These are phyloP conservation scores for Fragosphaeria purpurea DNA, from an alignment of 2,329 filamentous ascomycete species.

Conservation along the genomic window DNA sequence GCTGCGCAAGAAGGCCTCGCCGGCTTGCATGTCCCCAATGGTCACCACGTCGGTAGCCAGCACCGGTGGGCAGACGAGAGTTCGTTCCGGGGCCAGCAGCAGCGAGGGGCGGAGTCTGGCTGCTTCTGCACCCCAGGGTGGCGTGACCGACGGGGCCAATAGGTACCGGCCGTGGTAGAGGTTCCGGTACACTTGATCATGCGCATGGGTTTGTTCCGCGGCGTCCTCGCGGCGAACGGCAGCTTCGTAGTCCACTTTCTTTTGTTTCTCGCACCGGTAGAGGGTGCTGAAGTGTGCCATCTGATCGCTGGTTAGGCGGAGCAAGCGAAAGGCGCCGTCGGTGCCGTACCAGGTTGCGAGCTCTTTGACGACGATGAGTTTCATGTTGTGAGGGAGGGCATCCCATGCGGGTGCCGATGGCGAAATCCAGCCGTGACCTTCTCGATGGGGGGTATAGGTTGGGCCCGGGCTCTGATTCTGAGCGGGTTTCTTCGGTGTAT, in stretches of 20 bases:
- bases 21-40: conserved; percentile 1
- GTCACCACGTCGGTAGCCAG: conserved; percentile 7
- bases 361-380: conserved; percentile 12
- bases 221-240: neutral
- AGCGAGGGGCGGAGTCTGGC: neutral
- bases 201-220: neutral
- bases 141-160: neutral
- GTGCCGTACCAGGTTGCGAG: conserved; percentile 5
- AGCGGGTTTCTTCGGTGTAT: neutral
- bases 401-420: neutral
- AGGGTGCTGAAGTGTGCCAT: conserved; percentile 4
- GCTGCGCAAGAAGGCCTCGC: conserved; percentile 4
- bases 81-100: no score
- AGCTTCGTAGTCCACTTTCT: neutral
- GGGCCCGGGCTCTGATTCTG: neutral
- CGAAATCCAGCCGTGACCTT: no score
- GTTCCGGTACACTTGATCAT: no score
- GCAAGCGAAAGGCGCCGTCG: neutral
- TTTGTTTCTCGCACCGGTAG: conserved; percentile 6
- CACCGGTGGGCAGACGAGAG: neutral
- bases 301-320: conserved; percentile 5
- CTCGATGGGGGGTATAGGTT: no score
- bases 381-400: conserved; percentile 8
- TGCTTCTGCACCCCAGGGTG: neutral
- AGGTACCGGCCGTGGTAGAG: neutral